These are phyloP conservation scores for Paracoccidioides lutzii DNA, from an alignment of 2,329 filamentous ascomycete genomes.

Conservation along the genomic window DNA sequence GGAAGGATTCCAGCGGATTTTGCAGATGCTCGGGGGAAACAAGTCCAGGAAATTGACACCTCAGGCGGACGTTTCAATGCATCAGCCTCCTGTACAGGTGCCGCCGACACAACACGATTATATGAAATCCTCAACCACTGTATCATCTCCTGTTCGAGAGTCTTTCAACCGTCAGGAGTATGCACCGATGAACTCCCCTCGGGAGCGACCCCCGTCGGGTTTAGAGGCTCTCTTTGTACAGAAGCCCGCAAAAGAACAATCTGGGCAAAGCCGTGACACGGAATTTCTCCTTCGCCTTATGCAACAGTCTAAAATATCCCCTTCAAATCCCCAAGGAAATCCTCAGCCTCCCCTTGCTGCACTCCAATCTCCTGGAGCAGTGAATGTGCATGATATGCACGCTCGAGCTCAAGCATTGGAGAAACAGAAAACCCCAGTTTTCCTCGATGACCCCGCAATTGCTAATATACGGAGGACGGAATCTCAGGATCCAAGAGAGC, in stretches of 20 bases:
- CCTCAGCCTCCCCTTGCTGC: constrained; percentile 18
- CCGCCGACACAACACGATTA: constrained; percentile 12
- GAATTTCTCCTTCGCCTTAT: constrained; percentile 79
- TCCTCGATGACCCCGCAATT: constrained; percentile 33
- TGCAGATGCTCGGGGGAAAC: constrained; percentile 62
- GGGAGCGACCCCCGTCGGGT: constrained; percentile 14
- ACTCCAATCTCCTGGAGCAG: constrained; percentile 21
- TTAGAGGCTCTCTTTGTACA: constrained; percentile 20
- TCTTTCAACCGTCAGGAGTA: constrained; percentile 21
- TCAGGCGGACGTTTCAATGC: constrained; percentile 26
- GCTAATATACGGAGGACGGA: constrained; percentile 30
- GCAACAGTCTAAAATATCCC: constrained; percentile 41
- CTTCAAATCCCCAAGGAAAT: constrained; percentile 14
- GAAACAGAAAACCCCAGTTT: constrained; percentile 25
- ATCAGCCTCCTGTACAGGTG: constrained; percentile 17
- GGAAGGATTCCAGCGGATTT: constrained; percentile 69
- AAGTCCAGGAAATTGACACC: constrained; percentile 35
- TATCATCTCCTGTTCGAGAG: constrained; percentile 24
- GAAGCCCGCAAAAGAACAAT: constrained; percentile 23
- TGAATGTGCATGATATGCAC: constrained; percentile 26
- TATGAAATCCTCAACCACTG: constrained; percentile 15
- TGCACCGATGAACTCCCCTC: constrained; percentile 14
- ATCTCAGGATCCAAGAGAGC: constrained; percentile 17
- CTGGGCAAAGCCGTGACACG: constrained; percentile 47
- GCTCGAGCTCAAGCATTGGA: constrained; percentile 22